Evolutionary conservation across 1,284 basidiomycete species (phyloP).

Genomic region (Apiotrichum gracile): DNA sequence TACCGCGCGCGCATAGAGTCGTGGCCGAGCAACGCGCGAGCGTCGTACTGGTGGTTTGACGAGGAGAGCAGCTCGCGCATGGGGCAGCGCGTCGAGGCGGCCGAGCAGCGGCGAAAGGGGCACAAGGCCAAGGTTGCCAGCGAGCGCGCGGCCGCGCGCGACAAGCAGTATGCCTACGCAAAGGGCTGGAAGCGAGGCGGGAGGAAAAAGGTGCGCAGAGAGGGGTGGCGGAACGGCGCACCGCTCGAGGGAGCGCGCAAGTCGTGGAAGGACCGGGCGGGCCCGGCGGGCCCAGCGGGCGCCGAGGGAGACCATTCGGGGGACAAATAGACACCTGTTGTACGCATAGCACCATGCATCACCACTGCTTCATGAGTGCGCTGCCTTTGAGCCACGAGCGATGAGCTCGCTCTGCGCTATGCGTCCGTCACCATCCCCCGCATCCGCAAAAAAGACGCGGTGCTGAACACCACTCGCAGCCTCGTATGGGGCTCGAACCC

Average conservation of each 20-base stretch:
- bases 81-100: too few relatives aligned
- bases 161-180: not conserved
- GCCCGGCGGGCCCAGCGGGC: not conserved
- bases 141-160: not conserved
- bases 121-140: not conserved
- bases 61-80: not conserved
- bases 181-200: not conserved
- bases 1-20: slow-evolving; percentile 25
- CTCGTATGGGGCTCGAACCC: too few relatives aligned
- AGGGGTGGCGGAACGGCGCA: not conserved
- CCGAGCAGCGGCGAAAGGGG: not conserved
- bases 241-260: not conserved
- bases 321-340: not conserved
- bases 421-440: too few relatives aligned
- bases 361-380: not conserved
- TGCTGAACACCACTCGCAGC: too few relatives aligned
- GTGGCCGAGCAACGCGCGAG: slow-evolving; percentile 9
- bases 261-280: not conserved
- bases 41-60: not conserved
- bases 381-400: too few relatives aligned
- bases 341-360: not conserved
- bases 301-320: not conserved
- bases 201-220: not conserved
- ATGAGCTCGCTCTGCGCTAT: not conserved
- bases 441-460: too few relatives aligned